Evolutionary conservation across 1,139 yeast genomes (phyloP).

Genomic region (Saccharomyces hybrid): DNA sequence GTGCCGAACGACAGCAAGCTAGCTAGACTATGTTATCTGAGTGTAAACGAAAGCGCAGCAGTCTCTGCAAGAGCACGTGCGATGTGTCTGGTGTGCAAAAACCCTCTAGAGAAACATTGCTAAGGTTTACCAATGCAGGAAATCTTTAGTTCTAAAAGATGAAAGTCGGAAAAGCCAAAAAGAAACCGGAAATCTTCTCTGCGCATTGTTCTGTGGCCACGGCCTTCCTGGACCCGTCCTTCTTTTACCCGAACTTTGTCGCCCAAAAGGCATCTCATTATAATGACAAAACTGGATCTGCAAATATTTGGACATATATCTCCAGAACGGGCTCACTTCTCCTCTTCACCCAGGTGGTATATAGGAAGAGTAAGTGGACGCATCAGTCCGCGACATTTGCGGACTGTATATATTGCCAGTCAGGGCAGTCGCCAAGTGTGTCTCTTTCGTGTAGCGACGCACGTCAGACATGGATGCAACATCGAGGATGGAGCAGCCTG

Average conservation of each 20-base stretch:
- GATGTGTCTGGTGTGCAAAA: neutral
- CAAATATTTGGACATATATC: neutral
- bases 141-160: neutral
- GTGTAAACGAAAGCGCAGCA: neutral
- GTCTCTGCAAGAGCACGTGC: neutral
- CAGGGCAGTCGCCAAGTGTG: neutral
- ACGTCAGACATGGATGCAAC: neutral
- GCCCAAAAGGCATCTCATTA: neutral
- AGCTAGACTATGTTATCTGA: neutral
- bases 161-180: neutral
- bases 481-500: neutral
- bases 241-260: neutral
- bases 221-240: neutral
- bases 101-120: neutral
- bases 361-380: neutral
- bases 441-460: neutral
- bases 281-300: neutral
- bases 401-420: neutral
- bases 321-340: neutral
- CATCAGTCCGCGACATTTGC: neutral
- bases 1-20: neutral
- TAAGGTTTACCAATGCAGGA: neutral
- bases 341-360: neutral
- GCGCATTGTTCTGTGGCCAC: neutral
- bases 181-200: neutral